Conservation (phyloP, 768 basidiomycete species). For the Hysterangium stoloniferum region DNA sequence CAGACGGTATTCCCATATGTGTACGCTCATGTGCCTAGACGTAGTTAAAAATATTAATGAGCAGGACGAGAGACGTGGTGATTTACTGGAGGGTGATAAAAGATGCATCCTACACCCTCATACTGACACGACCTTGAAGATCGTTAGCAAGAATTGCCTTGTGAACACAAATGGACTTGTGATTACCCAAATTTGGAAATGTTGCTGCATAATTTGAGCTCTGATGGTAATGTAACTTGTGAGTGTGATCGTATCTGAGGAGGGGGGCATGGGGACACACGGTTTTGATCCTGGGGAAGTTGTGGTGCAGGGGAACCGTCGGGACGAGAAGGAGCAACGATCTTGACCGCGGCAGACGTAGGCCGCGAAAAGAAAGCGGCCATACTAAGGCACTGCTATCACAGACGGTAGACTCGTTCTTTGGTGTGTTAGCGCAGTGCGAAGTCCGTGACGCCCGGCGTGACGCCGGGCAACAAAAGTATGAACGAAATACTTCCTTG, state of each 20-base stretch:
- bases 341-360: slow-evolving; percentile 54
- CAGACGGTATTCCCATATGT: slow-evolving; percentile 26
- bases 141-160: slow-evolving; percentile 12
- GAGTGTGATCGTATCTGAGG: slow-evolving; percentile 10
- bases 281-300: slow-evolving; percentile 38
- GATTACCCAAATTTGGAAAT: slow-evolving; percentile 82
- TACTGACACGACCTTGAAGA: slow-evolving; percentile 66
- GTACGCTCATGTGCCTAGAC: slow-evolving; percentile 23
- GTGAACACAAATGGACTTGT: slow-evolving; percentile 12
- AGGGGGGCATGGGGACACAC: slow-evolving; percentile 31
- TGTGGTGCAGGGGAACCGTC: slow-evolving; percentile 10
- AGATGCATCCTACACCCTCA: slow-evolving; percentile 80
- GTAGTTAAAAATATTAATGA: neutral
- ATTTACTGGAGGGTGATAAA: slow-evolving; percentile 69
- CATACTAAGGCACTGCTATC: neutral
- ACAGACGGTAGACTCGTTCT: slow-evolving; percentile 1
- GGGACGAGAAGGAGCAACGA: slow-evolving; percentile 46
- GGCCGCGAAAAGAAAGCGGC: slow-evolving; percentile 19
- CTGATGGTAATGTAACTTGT: slow-evolving; percentile 31
- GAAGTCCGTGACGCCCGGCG: no score
- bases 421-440: no score
- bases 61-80: neutral
- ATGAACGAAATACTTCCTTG: no score
- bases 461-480: no score
- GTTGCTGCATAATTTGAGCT: slow-evolving; percentile 81